Base-by-base conservation (phyloP, 495 filamentous ascomycete genomes). In the Extremus antarcticus region DNA sequence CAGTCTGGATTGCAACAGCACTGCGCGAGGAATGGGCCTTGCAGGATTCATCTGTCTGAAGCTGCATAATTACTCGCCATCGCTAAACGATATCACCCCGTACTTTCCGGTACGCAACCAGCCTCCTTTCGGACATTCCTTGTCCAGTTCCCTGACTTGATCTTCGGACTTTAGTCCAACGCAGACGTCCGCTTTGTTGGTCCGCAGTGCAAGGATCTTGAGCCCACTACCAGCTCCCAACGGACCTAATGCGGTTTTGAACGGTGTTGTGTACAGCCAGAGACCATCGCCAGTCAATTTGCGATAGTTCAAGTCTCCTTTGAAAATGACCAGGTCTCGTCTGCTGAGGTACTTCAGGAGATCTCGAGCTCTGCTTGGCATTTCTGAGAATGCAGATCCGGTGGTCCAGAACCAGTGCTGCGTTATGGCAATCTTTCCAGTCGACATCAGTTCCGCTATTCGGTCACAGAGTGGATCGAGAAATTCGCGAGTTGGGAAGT, bases 251-350 rank as follows among this genome's bases (percentile, higher is more conserved):
- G 53, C 53, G n/a, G 50, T 43, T 19, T 13, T n/a, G 46, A 55
- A 55, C 16, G 53, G 53, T 1, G 53, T 55, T 16, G 1, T 51
- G 25, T 32, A 1, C 10, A 13, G 47, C 53, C 53, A 55, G 15
- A 55, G 16, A 19, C 20, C n/a, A 52, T 55, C 53, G 4, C 7
- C 23, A 10, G 25, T 35, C 4, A 55, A 21, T 35, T 55, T 55
- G 15, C 52, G 19, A 38, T 55, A 55, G 46, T 55, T 55, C 47
- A 55, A 25, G 25, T 55, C 52, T 11, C 52, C 52, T 35, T 55
- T 55, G 52, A 55, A 55, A 15, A 55, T 50, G 20, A 55, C 43
- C 13, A 55, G 52, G 9, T 13, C 43, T 17, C 52, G 51, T 3
- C 8, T n/a, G 25, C 35, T 55, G 19, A 55, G 52, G 22, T 25